These are phyloP conservation scores for Lentithecium fluviatile DNA, from an alignment of 495 filamentous ascomycete genomes.

Conservation along the genomic window DNA sequence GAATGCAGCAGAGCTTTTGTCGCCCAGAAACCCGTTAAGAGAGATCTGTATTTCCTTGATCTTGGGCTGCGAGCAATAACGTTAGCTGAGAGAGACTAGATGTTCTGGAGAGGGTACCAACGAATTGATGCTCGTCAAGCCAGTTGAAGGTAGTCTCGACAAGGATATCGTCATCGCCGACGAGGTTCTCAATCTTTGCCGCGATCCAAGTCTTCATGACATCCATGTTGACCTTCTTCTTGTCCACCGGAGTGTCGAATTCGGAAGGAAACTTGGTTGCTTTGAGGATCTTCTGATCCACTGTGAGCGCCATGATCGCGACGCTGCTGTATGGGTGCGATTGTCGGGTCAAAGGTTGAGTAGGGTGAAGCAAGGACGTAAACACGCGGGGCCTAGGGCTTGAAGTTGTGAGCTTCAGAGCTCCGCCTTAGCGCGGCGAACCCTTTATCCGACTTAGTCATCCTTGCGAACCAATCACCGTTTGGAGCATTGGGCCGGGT, in stretches of 20 bases:
- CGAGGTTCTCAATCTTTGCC: conserved; percentile 76
- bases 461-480: too few species aligned
- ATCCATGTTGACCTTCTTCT: conserved; percentile 92
- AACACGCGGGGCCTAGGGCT: too few species aligned
- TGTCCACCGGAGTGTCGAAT: conserved; percentile 94
- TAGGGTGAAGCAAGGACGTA: not conserved
- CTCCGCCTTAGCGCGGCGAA: not conserved
- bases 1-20: conserved; percentile 81
- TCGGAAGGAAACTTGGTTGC: conserved; percentile 91
- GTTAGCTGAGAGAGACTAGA: conserved; percentile 11
- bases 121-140: conserved; percentile 75
- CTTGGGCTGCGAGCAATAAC: conserved; percentile 65
- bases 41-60: conserved; percentile 93
- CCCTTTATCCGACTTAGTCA: too few species aligned
- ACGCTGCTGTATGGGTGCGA: not conserved
- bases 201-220: conserved; percentile 99
- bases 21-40: conserved; percentile 87
- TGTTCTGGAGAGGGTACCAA: conserved; percentile 49
- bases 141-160: conserved; percentile 90
- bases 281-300: conserved; percentile 83
- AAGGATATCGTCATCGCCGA: conserved; percentile 88
- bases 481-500: too few species aligned
- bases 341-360: not conserved
- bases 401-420: not conserved
- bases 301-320: conserved; percentile 42